Percentiles rank a stretch among this genome's conserved stretches.
Evolutionary conservation across 129 eudicot genomes (phyloP).

Genomic region (Arctium minus): DNA sequence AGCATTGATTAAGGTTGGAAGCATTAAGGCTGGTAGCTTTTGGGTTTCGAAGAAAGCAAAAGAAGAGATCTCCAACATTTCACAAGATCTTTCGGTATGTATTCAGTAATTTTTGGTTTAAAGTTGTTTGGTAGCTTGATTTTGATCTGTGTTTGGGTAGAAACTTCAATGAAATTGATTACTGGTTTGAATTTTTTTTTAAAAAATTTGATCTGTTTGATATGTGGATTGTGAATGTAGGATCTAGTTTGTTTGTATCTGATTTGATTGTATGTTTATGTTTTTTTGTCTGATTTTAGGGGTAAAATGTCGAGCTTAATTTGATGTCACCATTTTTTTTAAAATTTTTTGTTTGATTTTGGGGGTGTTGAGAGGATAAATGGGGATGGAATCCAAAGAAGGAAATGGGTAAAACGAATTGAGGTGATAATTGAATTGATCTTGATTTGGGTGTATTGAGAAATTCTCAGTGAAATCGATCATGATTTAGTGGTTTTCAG

Average conservation of each 20-base stretch:
- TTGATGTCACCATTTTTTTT: neutral
- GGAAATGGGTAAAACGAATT: neutral
- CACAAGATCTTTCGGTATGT: conserved; percentile 74
- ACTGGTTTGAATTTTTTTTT: neutral
- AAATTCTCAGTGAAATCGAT: neutral
- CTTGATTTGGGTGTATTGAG: neutral
- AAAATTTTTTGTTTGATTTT: neutral
- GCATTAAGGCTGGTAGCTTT: conserved; percentile 69
- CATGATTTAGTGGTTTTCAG: neutral
- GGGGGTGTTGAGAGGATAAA: neutral
- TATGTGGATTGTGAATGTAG: conserved; percentile 5
- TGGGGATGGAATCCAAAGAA: neutral
- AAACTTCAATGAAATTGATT: neutral
- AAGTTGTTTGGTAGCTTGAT: neutral
- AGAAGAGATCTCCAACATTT: conserved; percentile 75
- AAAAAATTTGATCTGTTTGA: neutral
- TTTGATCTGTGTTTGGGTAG: conserved; percentile 9
- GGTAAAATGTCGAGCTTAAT: neutral
- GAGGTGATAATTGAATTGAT: neutral
- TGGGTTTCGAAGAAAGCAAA: conserved; percentile 90
- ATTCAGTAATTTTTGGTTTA: neutral
- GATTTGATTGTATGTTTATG: neutral
- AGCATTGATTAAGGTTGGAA: conserved; percentile 68
- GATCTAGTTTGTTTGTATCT: conserved; percentile 4
- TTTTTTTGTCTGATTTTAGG: neutral